Base-by-base conservation (phyloP, 441 rosid species). In the Mallotus japonicus region DNA sequence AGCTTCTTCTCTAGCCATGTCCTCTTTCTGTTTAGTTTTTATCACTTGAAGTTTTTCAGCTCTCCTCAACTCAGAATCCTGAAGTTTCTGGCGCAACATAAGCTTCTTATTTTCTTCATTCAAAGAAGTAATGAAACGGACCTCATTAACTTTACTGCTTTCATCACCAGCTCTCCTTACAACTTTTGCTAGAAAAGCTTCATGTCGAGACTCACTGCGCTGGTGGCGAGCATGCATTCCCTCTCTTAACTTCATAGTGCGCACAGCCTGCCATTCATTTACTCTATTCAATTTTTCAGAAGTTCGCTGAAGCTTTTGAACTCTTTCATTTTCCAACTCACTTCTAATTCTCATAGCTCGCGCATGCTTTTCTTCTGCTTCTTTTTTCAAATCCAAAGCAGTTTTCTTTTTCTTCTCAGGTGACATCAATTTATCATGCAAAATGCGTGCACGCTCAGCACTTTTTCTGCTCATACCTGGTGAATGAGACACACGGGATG, bases 151-250 rank as follows among this genome's bases (percentile, higher is more conserved):
- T 81, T 90, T 90, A 75, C 92, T 90, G 80, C 93, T 90, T 81
- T 90, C 96, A 73, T 90, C 93, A 57, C 96, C 96, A 81, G 96
- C 96, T 84, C 96, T 89, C 85, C 90, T 85, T 69, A 78, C 93
- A 76, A 90, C 96, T 80, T 89, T 87, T 34, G 96, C 96, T 63
- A 90, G 80, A 86, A 76, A 87, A 81, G 96, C 96, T 85, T 89
- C 93, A 84, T 90, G 93, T 11, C 96, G 85, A 72, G 89, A 86
- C 78, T 87, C 96, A 81, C 90, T 74, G 32, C 89, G 90, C 74
- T 87, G 92, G 63, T 86, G 96, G 57, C 96, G 93, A 70, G 93
- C 93, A 85, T 84, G 75, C 93, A 90, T 89, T 62, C 88, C 96
- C 82, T 90, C 96, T 37, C 89, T 82, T 79, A 90, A 80, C 85